Evolutionary conservation across 2,329 filamentous ascomycete species (phyloP).

Genomic region (Clathrospora elynae): DNA sequence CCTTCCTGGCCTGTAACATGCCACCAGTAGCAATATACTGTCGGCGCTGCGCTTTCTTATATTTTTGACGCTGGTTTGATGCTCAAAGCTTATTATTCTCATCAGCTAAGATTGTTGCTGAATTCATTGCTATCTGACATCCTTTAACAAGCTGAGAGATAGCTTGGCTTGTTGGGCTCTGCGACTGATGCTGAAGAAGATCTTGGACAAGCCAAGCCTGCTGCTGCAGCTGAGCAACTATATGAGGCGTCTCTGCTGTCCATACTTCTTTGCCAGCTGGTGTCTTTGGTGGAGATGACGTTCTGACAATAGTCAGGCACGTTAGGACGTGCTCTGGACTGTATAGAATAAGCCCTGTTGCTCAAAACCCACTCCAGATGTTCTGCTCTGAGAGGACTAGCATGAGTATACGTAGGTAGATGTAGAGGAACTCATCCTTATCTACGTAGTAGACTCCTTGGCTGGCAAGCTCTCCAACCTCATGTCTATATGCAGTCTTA

Average conservation of each 20-base stretch:
- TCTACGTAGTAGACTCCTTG: not conserved
- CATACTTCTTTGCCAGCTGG: not conserved
- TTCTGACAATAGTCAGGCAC: conserved; percentile 4
- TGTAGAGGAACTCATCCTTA: too few species aligned
- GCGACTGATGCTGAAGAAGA: not conserved
- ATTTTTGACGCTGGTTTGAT: not conserved
- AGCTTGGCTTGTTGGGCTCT: not conserved
- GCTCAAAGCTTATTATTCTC: not conserved
- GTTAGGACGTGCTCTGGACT: conserved; percentile 19
- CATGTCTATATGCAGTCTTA: not conserved
- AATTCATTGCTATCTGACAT: not conserved
- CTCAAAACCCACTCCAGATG: not conserved
- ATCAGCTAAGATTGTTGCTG: not conserved
- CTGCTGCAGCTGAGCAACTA: not conserved
- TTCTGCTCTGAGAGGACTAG: not conserved
- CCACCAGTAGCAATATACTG: too few species aligned
- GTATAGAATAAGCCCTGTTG: conserved; percentile 19
- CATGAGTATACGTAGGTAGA: not conserved
- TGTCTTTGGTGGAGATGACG: conserved; percentile 17
- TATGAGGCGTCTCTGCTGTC: not conserved
- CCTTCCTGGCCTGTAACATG: too few species aligned
- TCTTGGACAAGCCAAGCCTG: not conserved
- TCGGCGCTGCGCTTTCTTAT: not conserved
- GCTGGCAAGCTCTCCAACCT: not conserved
- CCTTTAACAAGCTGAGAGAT: not conserved